Evolutionary conservation across 2,329 filamentous ascomycete genomes (phyloP).

Genomic region (Colletotrichum siamense): DNA sequence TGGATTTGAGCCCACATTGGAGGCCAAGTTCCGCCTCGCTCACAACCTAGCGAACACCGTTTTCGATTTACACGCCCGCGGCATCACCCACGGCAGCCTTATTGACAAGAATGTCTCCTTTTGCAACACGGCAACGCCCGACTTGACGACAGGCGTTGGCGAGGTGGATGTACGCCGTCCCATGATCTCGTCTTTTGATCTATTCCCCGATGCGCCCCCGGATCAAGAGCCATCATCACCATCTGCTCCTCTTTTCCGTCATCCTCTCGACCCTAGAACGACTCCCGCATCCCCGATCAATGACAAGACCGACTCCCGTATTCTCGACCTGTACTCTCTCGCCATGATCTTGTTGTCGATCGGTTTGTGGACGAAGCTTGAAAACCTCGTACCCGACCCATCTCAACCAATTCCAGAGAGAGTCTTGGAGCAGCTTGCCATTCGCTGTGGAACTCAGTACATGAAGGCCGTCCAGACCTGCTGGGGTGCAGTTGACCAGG

Average conservation of each 20-base stretch:
- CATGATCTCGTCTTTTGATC: conserved; percentile 75
- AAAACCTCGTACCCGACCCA: conserved; percentile 52
- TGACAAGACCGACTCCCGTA: conserved; percentile 59
- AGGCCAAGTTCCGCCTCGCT: conserved; percentile 78
- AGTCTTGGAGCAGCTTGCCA: conserved; percentile 66
- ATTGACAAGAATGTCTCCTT: conserved; percentile 73
- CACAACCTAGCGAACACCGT: conserved; percentile 75
- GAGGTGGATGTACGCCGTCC: conserved; percentile 71
- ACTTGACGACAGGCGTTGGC: conserved; percentile 42
- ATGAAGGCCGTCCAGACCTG: conserved; percentile 77
- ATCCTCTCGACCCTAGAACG: conserved; percentile 66
- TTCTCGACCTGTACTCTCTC: conserved; percentile 74
- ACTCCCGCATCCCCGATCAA: conserved; percentile 53
- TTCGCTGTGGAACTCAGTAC: conserved; percentile 76
- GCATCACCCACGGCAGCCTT: conserved; percentile 75
- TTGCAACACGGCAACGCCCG: conserved; percentile 50
- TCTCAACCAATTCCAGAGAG: conserved; percentile 62
- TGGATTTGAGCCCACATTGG: conserved; percentile 68
- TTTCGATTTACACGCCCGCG: conserved; percentile 74
- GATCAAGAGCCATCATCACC: conserved; percentile 31
- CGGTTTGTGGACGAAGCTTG: conserved; percentile 75
- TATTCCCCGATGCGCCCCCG: conserved; percentile 63
- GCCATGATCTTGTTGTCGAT: conserved; percentile 77
- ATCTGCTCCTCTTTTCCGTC: conserved; percentile 60
- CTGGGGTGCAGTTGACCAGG: conserved; percentile 72